Conservation (phyloP, 768 basidiomycete genomes). For the Paxillus rubicundulus region DNA sequence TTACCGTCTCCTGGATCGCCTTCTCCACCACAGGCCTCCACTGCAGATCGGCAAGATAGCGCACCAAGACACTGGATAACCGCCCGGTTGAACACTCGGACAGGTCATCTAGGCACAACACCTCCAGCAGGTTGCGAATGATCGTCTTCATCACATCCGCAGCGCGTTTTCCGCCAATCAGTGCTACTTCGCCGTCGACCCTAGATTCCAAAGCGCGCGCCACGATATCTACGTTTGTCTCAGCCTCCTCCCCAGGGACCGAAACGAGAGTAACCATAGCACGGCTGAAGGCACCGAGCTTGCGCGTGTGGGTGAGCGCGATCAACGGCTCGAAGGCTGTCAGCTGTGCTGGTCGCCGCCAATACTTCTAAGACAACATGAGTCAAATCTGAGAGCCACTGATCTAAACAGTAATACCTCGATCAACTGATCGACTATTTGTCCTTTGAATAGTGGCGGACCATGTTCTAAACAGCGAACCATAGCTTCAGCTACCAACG, state of each 20-base stretch:
- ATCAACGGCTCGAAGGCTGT: conserved; percentile 34
- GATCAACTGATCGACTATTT: conserved; percentile 48
- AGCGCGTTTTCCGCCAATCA: conserved; percentile 31
- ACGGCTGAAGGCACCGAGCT: conserved; percentile 38
- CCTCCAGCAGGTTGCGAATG: conserved; percentile 43
- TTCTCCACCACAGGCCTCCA: conserved; percentile 46
- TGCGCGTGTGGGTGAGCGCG: conserved; percentile 45
- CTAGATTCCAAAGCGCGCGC: conserved; percentile 42
- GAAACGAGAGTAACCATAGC: neutral
- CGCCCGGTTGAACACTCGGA: neutral
- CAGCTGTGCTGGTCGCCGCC: conserved; percentile 30
- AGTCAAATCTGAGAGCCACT: neutral
- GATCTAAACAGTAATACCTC: conserved; percentile 37
- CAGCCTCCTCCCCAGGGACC: conserved; percentile 3
- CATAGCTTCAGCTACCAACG: conserved; percentile 41
- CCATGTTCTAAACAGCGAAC: conserved; percentile 50
- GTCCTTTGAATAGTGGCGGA: conserved; percentile 41
- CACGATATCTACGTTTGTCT: conserved; percentile 34
- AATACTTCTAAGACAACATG: conserved; percentile 42
- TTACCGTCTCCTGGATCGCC: conserved; percentile 41
- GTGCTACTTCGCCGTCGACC: conserved; percentile 48
- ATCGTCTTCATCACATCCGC: conserved; percentile 40
- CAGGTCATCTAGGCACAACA: conserved; percentile 25
- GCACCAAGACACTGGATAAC: neutral
- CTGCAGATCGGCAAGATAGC: conserved; percentile 14